A percentile compares a stretch with the other conserved stretches of the same genome.
Conservation (phyloP, 345 rosid species). For the Rhodamnia argentea region DNA sequence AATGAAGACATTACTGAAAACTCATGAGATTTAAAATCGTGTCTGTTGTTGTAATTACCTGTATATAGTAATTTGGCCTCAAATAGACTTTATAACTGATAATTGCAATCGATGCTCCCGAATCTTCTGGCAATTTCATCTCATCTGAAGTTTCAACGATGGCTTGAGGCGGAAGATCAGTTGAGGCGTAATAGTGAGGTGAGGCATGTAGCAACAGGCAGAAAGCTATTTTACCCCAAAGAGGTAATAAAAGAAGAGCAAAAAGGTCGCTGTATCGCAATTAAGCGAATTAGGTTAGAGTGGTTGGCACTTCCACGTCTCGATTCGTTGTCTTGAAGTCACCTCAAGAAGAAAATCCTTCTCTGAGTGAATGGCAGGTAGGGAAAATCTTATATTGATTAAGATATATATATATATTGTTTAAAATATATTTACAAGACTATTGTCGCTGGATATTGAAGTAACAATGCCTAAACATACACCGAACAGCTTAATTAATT, state of each 20-base stretch:
- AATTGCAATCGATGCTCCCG: background rate
- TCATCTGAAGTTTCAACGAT: background rate
- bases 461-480: background rate
- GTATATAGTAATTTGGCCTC: background rate
- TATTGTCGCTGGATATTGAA: background rate
- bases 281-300: background rate
- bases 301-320: background rate
- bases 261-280: background rate
- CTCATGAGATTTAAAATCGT: background rate
- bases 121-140: background rate
- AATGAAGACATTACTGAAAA: background rate
- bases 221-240: background rate
- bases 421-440: background rate
- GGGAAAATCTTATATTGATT: background rate
- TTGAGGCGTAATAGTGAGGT: background rate
- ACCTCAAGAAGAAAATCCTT: background rate
- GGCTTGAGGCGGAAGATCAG: background rate
- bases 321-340: background rate
- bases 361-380: background rate
- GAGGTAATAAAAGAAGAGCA: background rate
- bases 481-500: background rate
- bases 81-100: background rate
- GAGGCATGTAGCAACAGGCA: background rate
- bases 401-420: background rate
- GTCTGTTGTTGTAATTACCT: background rate